A percentile compares a stretch with the other conserved stretches of the same genome.
These are phyloP conservation scores for Sambucus nigra DNA, from an alignment of 129 eudicot genomes.

Conservation along the genomic window DNA sequence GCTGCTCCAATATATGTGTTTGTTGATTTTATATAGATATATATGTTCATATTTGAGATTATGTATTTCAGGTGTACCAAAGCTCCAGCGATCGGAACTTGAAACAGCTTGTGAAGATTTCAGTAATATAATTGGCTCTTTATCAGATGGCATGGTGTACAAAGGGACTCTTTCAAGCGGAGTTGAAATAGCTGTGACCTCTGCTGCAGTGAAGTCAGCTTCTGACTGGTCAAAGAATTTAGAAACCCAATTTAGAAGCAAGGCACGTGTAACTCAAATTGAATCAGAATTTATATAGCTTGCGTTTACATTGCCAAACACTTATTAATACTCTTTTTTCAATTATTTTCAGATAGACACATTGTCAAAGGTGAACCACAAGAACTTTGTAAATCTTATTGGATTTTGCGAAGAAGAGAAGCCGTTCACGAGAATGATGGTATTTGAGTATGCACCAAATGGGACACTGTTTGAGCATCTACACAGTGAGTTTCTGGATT, in stretches of 20 bases:
- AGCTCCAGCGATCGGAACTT: constrained; percentile 67
- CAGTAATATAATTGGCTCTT: constrained; percentile 65
- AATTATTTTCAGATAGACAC: constrained; percentile 51
- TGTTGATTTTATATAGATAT: too few relatives aligned
- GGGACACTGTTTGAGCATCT: constrained; percentile 87
- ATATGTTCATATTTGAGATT: constrained; percentile 6
- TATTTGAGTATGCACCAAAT: constrained; percentile 90
- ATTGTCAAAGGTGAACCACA: constrained; percentile 72
- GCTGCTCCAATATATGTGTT: not conserved
- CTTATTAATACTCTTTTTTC: not conserved
- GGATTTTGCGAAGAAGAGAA: constrained; percentile 77
- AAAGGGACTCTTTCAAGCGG: constrained; percentile 90
- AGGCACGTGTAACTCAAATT: constrained; percentile 31
- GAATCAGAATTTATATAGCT: not conserved
- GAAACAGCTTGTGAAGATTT: constrained; percentile 83
- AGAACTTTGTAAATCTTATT: constrained; percentile 77
- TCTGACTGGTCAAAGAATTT: constrained; percentile 56
- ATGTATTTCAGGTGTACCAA: constrained; percentile 58
- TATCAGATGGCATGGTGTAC: constrained; percentile 51
- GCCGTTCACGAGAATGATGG: constrained; percentile 95
- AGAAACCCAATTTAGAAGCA: constrained; percentile 57
- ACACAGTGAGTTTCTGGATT: constrained; percentile 42
- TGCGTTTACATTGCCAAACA: not conserved
- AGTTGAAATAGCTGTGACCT: constrained; percentile 76
- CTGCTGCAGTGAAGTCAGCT: constrained; percentile 39